phyloP scores from a whole-genome alignment of 768 basidiomycete species.

The Rhodotorula taiwanensis region DNA sequence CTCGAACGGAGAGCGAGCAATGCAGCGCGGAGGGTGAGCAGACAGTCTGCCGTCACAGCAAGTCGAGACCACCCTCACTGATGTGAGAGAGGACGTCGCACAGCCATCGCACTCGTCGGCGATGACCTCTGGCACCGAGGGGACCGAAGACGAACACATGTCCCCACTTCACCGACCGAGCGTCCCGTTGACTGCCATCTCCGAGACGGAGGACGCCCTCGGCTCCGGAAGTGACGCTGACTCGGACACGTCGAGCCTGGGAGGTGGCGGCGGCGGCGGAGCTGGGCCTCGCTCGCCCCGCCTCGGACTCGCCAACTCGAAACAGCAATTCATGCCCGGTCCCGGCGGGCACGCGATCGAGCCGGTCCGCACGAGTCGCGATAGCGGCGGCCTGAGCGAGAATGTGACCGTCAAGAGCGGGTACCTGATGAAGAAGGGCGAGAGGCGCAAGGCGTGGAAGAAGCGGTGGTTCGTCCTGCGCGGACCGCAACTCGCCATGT shows the following conservation, averaged over 20 bases:
- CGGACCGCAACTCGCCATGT: constrained; percentile 85
- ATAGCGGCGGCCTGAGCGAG: constrained; percentile 38
- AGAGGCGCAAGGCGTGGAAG: constrained; percentile 98
- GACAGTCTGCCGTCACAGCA: too few species aligned
- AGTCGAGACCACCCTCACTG: too few species aligned
- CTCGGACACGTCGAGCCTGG: constrained; percentile 27
- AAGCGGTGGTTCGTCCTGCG: constrained; percentile 97
- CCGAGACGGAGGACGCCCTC: constrained; percentile 23
- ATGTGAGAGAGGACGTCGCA: neutral
- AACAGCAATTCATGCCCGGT: too few species aligned
- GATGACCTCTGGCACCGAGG: neutral
- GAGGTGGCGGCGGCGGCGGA: neutral
- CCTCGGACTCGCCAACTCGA: neutral
- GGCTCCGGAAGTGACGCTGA: constrained; percentile 19
- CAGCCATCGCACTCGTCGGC: neutral
- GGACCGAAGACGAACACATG: neutral
- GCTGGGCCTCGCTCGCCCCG: neutral
- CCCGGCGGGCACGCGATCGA: neutral
- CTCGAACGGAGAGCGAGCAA: constrained; percentile 17
- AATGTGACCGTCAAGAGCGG: constrained; percentile 72
- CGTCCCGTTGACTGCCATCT: constrained; percentile 23
- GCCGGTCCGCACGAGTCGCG: constrained; percentile 48
- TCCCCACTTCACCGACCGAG: constrained; percentile 10
- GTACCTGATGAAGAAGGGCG: constrained; percentile 96
- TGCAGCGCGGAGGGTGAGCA: constrained; percentile 13